These are phyloP conservation scores for Jamesozyma spencerorum DNA, from an alignment of 805 yeast species.

Conservation along the genomic window DNA sequence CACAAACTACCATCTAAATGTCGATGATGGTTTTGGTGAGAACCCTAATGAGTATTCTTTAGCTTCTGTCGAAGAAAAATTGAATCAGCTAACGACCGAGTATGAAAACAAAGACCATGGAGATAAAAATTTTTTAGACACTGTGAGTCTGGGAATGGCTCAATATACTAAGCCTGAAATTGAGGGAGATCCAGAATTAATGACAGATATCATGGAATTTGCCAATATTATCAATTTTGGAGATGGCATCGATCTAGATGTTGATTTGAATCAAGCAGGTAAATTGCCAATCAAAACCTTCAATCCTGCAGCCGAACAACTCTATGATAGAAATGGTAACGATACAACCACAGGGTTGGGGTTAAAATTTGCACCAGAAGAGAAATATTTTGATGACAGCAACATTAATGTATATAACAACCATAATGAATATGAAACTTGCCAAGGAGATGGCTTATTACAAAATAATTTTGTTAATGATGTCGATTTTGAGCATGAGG, in stretches of 20 bases:
- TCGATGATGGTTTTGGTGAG: not conserved
- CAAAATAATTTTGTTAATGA: not conserved
- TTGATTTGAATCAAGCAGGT: conserved; percentile 19
- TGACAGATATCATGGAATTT: conserved; percentile 37
- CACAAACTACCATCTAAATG: not conserved
- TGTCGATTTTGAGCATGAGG: conserved; percentile 22
- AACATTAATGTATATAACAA: not conserved
- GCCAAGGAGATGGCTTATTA: conserved; percentile 4
- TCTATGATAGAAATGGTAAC: not conserved
- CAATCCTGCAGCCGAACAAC: conserved; percentile 3
- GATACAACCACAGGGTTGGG: not conserved
- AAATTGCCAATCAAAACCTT: conserved; percentile 2
- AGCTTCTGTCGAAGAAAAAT: conserved; percentile 23
- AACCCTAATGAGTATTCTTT: conserved; percentile 12
- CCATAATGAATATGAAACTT: not conserved
- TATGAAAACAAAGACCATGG: conserved; percentile 11
- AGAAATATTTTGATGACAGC: not conserved
- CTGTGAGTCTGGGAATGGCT: not conserved
- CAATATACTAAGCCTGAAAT: not conserved
- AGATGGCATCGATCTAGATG: conserved; percentile 32
- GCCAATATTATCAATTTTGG: conserved; percentile 40
- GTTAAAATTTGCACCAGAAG: not conserved
- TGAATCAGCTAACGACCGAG: conserved; percentile 18
- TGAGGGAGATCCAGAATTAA: conserved; percentile 28
- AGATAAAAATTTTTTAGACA: not conserved